Evolutionary conservation across 352 stramenopile genomes (phyloP), one percentile per base, ranked within the genome.

Genomic region (Globisporangium ultimum): DNA sequence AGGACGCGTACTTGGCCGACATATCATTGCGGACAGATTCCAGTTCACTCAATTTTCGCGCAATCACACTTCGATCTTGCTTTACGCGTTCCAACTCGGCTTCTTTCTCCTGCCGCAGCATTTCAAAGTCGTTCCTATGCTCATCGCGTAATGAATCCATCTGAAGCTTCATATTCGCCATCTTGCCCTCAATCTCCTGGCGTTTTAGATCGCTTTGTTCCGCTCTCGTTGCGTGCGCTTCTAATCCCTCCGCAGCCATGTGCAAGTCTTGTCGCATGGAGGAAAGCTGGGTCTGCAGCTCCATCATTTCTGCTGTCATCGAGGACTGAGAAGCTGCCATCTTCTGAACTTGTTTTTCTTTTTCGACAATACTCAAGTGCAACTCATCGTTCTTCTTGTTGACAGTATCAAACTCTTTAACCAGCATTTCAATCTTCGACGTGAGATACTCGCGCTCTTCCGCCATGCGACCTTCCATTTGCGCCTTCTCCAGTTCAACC

Each of bases 361-460:
- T 89, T 45, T 87, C 74, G 0, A 50, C 61, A 10, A 89, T n/a
- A n/a, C 66, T 54, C 12, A 58, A 42, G 38, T 84, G 62, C 7
- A 91, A 50, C 14, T 64, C 55, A 38, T 78, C 68, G 17, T 58
- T 67, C 40, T 83, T 70, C n/a, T 72, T 78, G 3, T 67, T 70
- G 7, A 69, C 64, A 6, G 53, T 47, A 18, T 91, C 80, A 7
- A 84, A 67, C 12, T 89, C 80, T 15, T 77, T 78, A 48, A 89
- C 78, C 6, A 93, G 51, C 11, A 66, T 66, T 53, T 90, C 82
- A 17, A 91, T 67, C 60, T 91, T 91, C 14, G 69, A 74, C 22
- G 80, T 74, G 61, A 85, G 80, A 55, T 90, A 91, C 45, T 74
- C 71, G 41, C 78, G 77, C 60, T 93, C 80, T 53, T 91, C 75